Base-by-base conservation (phyloP, 345 rosid genomes). In the Eucalyptus albens region DNA sequence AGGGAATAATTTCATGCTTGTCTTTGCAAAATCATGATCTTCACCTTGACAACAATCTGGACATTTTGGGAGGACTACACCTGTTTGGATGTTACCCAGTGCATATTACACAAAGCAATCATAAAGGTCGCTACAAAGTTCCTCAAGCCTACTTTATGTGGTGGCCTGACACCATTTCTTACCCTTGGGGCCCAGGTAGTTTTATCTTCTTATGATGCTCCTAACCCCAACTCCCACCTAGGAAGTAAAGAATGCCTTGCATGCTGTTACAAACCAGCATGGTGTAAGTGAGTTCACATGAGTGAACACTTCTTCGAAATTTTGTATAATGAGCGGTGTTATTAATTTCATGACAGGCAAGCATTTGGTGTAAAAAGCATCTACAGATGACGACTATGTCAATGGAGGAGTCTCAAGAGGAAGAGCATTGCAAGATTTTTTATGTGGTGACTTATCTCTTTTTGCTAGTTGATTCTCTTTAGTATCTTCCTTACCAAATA, bases 291-390 rank as follows among this genome's bases (percentile, higher is more conserved):
- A 50, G 15, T 86, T 21, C 65, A 51, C 60, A 50, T 4, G 29
- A 31, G 45, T 11, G 29, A 19, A 49, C n/a, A n/a, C 42, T 27
- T 13, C 27, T 19, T 50, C 5, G 16, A 55, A 86, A 86, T 86
- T 55, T 51, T 88, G 47, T 17, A 50, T 88, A 24, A 86, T 87
- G 88, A 77, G 59, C 26, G 85, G 29, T 49, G 56, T 16, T 49
- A 91, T 69, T 89, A 47, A 33, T 44, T 51, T 89, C 77, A 55
- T 86, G 17, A 59, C 88, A 97, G 99, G 99, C 94, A 86, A 92
- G 96, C 90, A 77, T 90, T 85, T 98, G 99, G 99, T 97, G 97
- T 90, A 92, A 95, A 86, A 97, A 97, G 90, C 99, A 98, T 94
- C 90, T 98, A 83, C 94, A 94, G 92, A 98, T 95, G 99, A 96